These are phyloP conservation scores for Apiospora rasikravindrae DNA, from an alignment of 2,329 filamentous ascomycete species.

Conservation along the genomic window DNA sequence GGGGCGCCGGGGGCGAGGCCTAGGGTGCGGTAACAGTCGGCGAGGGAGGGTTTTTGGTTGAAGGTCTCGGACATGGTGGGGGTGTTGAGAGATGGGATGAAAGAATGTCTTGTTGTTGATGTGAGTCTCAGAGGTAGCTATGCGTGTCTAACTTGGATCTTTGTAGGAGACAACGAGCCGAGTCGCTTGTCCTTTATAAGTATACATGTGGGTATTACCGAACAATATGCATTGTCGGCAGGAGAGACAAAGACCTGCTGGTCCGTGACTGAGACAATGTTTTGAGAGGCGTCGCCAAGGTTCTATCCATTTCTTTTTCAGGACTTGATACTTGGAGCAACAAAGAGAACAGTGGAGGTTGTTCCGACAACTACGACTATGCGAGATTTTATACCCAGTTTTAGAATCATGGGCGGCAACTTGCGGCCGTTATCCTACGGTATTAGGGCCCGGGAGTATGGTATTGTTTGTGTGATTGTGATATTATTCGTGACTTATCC, in stretches of 20 bases:
- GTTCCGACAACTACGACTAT: neutral
- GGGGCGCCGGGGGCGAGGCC: neutral
- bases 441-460: too few species aligned
- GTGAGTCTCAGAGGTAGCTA: neutral
- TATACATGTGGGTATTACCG: neutral
- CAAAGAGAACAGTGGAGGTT: neutral
- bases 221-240: neutral
- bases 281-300: neutral
- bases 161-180: neutral
- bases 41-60: neutral
- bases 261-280: neutral
- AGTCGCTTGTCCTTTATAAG: neutral
- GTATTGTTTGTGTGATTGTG: too few species aligned
- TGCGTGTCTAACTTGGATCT: neutral
- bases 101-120: neutral
- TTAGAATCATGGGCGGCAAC: too few species aligned
- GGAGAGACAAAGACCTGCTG: neutral
- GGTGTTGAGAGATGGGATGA: too few species aligned
- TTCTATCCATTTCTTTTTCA: neutral
- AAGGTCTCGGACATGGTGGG: neutral
- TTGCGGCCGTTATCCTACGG: too few species aligned
- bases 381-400: too few species aligned
- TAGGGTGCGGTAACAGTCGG: neutral
- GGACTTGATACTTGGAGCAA: fast-evolving
- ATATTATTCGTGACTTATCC: too few species aligned